Percentiles rank a stretch among this genome's conserved stretches.
phyloP scores from a whole-genome alignment of 1,139 yeast species.

The Protomyces macrosporus region DNA sequence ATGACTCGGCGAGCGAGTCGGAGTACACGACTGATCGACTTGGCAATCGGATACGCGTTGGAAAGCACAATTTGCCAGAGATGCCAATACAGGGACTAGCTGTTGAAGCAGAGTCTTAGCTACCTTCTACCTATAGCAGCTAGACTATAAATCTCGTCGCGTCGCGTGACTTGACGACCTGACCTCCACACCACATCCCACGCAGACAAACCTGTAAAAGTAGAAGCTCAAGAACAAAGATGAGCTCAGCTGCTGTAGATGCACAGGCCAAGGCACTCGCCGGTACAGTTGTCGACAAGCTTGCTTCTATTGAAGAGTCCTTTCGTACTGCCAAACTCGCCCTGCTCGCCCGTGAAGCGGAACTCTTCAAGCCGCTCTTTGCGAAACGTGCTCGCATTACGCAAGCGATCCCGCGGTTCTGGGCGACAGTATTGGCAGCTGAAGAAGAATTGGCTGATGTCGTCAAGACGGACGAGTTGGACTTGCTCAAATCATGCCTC shows the following conservation, averaged over 20 bases:
- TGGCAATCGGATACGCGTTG: constrained; percentile 7
- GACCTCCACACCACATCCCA: no score
- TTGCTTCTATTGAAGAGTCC: constrained; percentile 15
- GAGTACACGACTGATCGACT: constrained; percentile 13
- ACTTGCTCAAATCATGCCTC: constrained; percentile 14
- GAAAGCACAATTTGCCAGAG: neutral
- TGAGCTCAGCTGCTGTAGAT: neutral
- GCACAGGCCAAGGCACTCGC: constrained; percentile 10
- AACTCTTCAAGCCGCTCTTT: constrained; percentile 18
- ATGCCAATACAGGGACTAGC: neutral
- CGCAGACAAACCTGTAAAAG: no score
- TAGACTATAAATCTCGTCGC: no score
- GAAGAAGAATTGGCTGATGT: constrained; percentile 7
- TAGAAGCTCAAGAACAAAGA: no score
- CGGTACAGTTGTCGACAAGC: constrained; percentile 15
- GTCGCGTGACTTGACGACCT: no score
- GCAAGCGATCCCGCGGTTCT: constrained; percentile 22
- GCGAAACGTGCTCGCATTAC: constrained; percentile 19
- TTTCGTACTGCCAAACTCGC: constrained; percentile 15
- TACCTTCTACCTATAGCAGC: no score
- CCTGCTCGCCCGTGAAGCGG: constrained; percentile 7
- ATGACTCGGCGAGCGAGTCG: neutral
- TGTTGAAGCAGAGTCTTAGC: neutral
- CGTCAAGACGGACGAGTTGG: constrained; percentile 15
- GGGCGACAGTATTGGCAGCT: constrained; percentile 17